A percentile compares a stretch with the other conserved stretches of the same genome.
phyloP scores from a whole-genome alignment of 2,329 filamentous ascomycete genomes.

The Colletotrichum gigasporum region DNA sequence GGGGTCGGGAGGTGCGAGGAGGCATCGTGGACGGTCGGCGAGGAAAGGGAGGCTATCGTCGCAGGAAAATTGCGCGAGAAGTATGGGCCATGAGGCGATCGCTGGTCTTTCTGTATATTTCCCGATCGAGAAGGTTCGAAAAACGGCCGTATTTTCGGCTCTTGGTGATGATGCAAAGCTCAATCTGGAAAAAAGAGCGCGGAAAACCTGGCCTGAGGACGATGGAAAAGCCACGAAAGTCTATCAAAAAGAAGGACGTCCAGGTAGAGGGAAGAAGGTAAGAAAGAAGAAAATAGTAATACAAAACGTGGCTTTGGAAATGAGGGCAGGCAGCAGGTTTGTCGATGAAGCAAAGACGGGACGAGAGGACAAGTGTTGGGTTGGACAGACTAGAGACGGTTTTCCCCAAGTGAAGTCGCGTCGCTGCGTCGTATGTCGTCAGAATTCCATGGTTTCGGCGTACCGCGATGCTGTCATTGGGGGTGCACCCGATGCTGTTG shows the following conservation, averaged over 20 bases:
- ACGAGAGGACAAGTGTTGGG: neutral
- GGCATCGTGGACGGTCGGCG: slow-evolving; percentile 61
- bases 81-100: slow-evolving; percentile 5
- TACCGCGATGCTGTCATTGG: slow-evolving; percentile 28
- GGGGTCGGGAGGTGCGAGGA: slow-evolving; percentile 65
- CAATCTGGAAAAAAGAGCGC: neutral
- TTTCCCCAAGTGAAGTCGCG: slow-evolving; percentile 17
- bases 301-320: neutral
- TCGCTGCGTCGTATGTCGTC: slow-evolving; percentile 19
- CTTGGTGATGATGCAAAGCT: neutral
- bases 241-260: no score
- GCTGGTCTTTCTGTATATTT: neutral
- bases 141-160: neutral
- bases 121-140: neutral
- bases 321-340: neutral
- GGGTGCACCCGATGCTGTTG: slow-evolving; percentile 12
- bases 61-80: neutral
- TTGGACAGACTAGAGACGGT: neutral
- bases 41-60: slow-evolving; percentile 1
- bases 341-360: neutral
- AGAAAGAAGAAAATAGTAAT: neutral
- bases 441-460: slow-evolving; percentile 10
- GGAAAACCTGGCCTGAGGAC: slow-evolving; percentile 2
- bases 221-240: slow-evolving; percentile 4
- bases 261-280: neutral